Evolutionary conservation across 257 asterid genomes (phyloP).

Genomic region (Schizonepeta tenuifolia): DNA sequence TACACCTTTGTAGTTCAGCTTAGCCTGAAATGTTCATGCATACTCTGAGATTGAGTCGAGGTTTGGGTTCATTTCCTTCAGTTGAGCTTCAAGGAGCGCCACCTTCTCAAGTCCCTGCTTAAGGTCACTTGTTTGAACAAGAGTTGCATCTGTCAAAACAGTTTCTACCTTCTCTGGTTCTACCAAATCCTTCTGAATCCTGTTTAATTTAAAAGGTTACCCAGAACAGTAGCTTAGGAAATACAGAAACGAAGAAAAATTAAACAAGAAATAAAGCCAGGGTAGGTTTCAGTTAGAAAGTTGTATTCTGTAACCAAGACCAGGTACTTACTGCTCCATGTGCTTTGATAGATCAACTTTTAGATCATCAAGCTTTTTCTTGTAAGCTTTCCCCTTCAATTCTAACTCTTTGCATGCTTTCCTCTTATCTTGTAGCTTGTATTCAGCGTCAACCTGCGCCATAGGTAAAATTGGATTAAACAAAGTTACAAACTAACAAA

Average conservation of each 20-base stretch:
- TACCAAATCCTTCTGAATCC: conserved; percentile 91
- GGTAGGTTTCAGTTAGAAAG: conserved; percentile 7
- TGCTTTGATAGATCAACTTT: conserved; percentile 70
- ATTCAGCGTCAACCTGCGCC: conserved; percentile 89
- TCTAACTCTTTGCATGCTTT: conserved; percentile 75
- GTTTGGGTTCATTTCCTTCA: conserved; percentile 95
- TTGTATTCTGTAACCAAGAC: conserved; percentile 13
- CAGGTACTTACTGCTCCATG: conserved; percentile 80
- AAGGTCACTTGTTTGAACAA: conserved; percentile 61
- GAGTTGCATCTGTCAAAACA: conserved; percentile 62
- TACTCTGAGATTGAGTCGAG: conserved; percentile 98
- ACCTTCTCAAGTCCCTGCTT: conserved; percentile 82
- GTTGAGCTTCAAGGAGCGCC: conserved; percentile 89
- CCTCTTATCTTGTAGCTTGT: conserved; percentile 89
- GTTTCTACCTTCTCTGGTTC: conserved; percentile 85
- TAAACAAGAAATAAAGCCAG: neutral
- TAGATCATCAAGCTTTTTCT: conserved; percentile 80
- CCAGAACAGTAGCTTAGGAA: neutral
- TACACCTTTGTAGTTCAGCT: neutral
- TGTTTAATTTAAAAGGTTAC: conserved; percentile 34
- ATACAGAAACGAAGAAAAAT: neutral
- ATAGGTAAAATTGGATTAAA: conserved; percentile 26
- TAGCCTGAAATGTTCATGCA: conserved; percentile 25
- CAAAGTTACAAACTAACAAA: neutral
- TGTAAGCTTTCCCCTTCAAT: conserved; percentile 73